phyloP scores from a whole-genome alignment of 2,329 filamentous ascomycete genomes.

The Macroventuria anomochaeta region DNA sequence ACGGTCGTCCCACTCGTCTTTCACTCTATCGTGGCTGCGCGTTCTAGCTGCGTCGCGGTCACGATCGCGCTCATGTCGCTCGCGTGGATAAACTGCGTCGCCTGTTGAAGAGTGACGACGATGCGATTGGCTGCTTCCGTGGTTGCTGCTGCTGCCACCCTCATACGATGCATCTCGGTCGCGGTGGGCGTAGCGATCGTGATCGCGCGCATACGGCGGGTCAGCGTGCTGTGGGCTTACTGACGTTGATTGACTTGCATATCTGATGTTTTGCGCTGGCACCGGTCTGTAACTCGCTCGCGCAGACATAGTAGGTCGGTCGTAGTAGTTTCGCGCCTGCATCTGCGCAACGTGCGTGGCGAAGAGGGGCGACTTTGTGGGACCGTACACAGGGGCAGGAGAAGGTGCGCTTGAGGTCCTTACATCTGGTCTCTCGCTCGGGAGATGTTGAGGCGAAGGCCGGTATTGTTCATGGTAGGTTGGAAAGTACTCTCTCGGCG shows the following conservation, averaged over 20 bases:
- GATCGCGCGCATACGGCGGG: slow-evolving; percentile 28
- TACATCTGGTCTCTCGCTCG: slow-evolving; percentile 22
- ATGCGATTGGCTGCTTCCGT: slow-evolving; percentile 22
- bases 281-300: slow-evolving; percentile 35
- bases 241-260: slow-evolving; percentile 24
- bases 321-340: slow-evolving; percentile 44
- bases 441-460: slow-evolving; percentile 34
- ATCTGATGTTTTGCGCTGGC: slow-evolving; percentile 33
- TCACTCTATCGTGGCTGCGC: slow-evolving; percentile 37
- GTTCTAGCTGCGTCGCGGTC: slow-evolving; percentile 29
- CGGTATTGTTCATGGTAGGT: slow-evolving; percentile 41
- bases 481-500: slow-evolving; percentile 49
- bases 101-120: slow-evolving; percentile 31
- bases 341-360: slow-evolving; percentile 54
- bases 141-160: slow-evolving; percentile 5
- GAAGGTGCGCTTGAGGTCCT: slow-evolving; percentile 27
- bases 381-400: slow-evolving; percentile 49
- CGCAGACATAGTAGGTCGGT: slow-evolving; percentile 37
- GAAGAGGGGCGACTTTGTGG: slow-evolving; percentile 55
- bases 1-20: slow-evolving; percentile 36
- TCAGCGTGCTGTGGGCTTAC: slow-evolving; percentile 32
- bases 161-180: slow-evolving; percentile 13
- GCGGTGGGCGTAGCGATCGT: slow-evolving; percentile 20
- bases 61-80: slow-evolving; percentile 25
- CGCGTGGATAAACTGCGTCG: slow-evolving; percentile 35